phyloP scores from a whole-genome alignment of 1,139 yeast species.

The Debaryomycetaceae sp. region DNA sequence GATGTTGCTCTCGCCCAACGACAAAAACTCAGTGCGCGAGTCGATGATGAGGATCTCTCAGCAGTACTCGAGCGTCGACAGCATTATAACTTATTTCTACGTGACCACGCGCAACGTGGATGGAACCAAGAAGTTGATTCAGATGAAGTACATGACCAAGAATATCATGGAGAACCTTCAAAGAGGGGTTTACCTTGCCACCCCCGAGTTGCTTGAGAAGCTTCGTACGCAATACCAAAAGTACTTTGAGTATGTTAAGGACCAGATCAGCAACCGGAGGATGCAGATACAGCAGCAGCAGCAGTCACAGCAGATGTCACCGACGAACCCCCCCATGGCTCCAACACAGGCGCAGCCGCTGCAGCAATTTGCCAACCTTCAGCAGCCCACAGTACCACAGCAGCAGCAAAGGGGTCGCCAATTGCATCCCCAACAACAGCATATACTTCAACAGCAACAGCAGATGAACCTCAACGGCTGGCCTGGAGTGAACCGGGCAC shows the following conservation, averaged over 20 bases:
- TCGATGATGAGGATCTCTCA: slow-evolving; percentile 56
- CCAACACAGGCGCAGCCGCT: slow-evolving; percentile 11
- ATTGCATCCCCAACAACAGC: slow-evolving; percentile 23
- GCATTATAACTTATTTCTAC: slow-evolving; percentile 72
- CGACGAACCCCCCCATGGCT: slow-evolving; percentile 6
- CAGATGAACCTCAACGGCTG: slow-evolving; percentile 6
- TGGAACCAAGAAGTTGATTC: slow-evolving; percentile 72
- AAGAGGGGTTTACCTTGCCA: slow-evolving; percentile 59
- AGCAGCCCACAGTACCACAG: no score
- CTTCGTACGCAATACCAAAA: slow-evolving; percentile 68
- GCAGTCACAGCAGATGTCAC: slow-evolving; percentile 4
- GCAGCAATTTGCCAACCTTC: slow-evolving; percentile 6
- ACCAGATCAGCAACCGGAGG: slow-evolving; percentile 34
- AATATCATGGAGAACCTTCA: slow-evolving; percentile 68
- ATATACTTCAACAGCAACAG: slow-evolving; percentile 7
- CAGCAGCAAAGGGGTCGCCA: slow-evolving; percentile 17
- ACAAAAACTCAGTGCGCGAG: slow-evolving; percentile 59
- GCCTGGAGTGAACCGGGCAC: slow-evolving; percentile 10
- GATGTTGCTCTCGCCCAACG: slow-evolving; percentile 52
- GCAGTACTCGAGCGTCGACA: slow-evolving; percentile 66
- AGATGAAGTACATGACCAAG: slow-evolving; percentile 74
- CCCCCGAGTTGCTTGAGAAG: slow-evolving; percentile 65
- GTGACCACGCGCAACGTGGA: slow-evolving; percentile 68
- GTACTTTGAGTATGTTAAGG: slow-evolving; percentile 69
- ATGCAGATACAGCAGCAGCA: slow-evolving; percentile 24